phyloP scores from a whole-genome alignment of 2,329 filamentous ascomycete species.

The Teratosphaeria nubilosa region DNA sequence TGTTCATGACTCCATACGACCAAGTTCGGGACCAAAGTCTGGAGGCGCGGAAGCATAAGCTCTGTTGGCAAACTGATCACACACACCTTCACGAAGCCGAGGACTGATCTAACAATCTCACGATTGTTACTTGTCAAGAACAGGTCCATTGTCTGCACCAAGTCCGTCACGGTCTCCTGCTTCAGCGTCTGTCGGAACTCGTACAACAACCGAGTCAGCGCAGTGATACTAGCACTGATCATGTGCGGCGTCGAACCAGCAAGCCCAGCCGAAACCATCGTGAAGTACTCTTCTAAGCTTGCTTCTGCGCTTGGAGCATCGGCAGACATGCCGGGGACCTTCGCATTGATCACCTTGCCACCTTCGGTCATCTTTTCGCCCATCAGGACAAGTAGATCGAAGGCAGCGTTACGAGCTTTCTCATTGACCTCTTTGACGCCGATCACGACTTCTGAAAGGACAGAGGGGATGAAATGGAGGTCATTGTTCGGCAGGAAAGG shows the following conservation, averaged over 20 bases:
- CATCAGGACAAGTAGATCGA: constrained; percentile 81
- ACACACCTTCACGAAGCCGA: constrained; percentile 95
- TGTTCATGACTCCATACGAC: constrained; percentile 97
- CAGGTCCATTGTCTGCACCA: constrained; percentile 90
- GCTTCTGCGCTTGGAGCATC: constrained; percentile 69
- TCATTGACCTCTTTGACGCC: constrained; percentile 97
- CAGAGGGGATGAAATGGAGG: constrained; percentile 84
- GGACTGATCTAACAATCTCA: constrained; percentile 87
- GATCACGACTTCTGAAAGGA: constrained; percentile 89
- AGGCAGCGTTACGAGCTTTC: constrained; percentile 78
- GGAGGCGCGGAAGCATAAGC: constrained; percentile 67
- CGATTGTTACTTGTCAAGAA: constrained; percentile 95
- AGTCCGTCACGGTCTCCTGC: constrained; percentile 61
- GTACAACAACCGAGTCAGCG: constrained; percentile 84
- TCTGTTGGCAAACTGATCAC: constrained; percentile 74
- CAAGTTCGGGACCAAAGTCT: constrained; percentile 72
- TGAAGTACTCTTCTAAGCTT: constrained; percentile 89
- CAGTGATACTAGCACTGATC: constrained; percentile 95
- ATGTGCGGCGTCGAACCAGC: constrained; percentile 91
- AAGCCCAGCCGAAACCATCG: constrained; percentile 93
- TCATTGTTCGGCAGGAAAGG: constrained; percentile 66
- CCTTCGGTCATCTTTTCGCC: constrained; percentile 70
- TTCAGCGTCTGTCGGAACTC: constrained; percentile 69
- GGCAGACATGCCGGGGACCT: constrained; percentile 72
- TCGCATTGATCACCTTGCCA: constrained; percentile 69